These are phyloP conservation scores for Pleurostoma richardsiae DNA, from an alignment of 2,329 filamentous ascomycete genomes.

Conservation along the genomic window DNA sequence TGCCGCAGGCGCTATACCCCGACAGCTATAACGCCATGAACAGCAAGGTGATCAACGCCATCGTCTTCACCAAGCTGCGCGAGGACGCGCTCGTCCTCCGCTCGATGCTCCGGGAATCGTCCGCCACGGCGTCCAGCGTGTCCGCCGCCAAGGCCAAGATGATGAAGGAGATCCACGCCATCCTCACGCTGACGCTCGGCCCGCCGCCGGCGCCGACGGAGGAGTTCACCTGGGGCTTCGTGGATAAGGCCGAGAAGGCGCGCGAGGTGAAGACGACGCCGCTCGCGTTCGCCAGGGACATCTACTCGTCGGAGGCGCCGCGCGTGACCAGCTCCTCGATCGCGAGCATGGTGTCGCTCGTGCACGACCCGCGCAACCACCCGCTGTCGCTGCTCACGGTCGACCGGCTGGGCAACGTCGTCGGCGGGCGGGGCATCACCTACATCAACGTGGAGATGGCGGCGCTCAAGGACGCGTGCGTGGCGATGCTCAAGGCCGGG, in stretches of 20 bases:
- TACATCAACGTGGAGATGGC: slow-evolving; percentile 80
- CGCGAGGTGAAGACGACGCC: slow-evolving; percentile 62
- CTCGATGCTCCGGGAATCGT: slow-evolving; percentile 37
- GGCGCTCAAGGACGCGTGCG: slow-evolving; percentile 66
- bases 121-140: slow-evolving; percentile 27
- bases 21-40: slow-evolving; percentile 76
- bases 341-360: slow-evolving; percentile 69
- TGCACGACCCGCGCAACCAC: slow-evolving; percentile 78
- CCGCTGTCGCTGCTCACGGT: slow-evolving; percentile 71
- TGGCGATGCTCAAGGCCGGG: slow-evolving; percentile 73
- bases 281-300: slow-evolving; percentile 64
- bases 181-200: slow-evolving; percentile 78
- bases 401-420: slow-evolving; percentile 73
- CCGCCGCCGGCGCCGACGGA: slow-evolving; percentile 66
- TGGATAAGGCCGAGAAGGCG: slow-evolving; percentile 62
- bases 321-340: slow-evolving; percentile 57
- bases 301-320: slow-evolving; percentile 53
- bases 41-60: slow-evolving; percentile 62
- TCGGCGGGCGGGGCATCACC: slow-evolving; percentile 68
- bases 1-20: slow-evolving; percentile 76
- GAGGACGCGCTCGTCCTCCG: slow-evolving; percentile 74
- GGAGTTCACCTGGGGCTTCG: slow-evolving; percentile 76
- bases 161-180: slow-evolving; percentile 73
- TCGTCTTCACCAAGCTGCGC: slow-evolving; percentile 82
- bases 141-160: slow-evolving; percentile 63